Base-by-base conservation (phyloP, 2,329 filamentous ascomycete genomes). In the Aureobasidium vineae region DNA sequence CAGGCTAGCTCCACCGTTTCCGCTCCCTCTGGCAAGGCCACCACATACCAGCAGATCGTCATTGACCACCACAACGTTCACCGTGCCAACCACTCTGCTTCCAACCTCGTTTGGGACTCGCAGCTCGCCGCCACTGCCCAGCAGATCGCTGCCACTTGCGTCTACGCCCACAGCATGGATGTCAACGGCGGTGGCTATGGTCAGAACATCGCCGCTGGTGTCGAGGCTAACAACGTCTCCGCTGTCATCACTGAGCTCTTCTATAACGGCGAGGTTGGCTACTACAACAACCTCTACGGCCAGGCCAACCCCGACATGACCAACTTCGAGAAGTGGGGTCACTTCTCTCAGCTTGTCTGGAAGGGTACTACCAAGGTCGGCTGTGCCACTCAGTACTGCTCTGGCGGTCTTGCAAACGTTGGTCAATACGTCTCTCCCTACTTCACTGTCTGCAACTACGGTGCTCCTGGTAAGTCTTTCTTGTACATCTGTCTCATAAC, bases 361-460 rank as follows among this genome's bases (percentile, higher is more conserved):
- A 84, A 84, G 74, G 78, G 70, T 28, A 86, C 87, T 66, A 84
- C 78, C 21, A 71, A 81, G 45, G 80, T 92, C 63, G 90, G 88
- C 70, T 93, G 90, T 75, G 82, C 81, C 61, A 85, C 81, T 41
- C 75, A 81, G 61, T 78, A 81, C 75, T 90, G 88, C 79, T 73
- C 79, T 41, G 83, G 77, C 86, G 81, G 83, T 63, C 75, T 84
- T 50, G 75, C 72, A 61, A 80, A 81, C 69, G 76, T 77, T 23
- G 79, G 78, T 61, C 73, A 73, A 66, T 73, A 75, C 59, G 71
- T 79, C 33, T 65, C 82, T 43, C 79, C 87, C n/a, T 87, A 85
- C 79, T 92, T 86, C 82, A 93, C 90, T 36, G 91, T 96, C 73
- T 97, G 92, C 88, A 94, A 97, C 85, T 97, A 97, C 82, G 81